These are phyloP conservation scores for Colletotrichum liaoningense DNA, from an alignment of 2,329 filamentous ascomycete genomes.

Conservation along the genomic window DNA sequence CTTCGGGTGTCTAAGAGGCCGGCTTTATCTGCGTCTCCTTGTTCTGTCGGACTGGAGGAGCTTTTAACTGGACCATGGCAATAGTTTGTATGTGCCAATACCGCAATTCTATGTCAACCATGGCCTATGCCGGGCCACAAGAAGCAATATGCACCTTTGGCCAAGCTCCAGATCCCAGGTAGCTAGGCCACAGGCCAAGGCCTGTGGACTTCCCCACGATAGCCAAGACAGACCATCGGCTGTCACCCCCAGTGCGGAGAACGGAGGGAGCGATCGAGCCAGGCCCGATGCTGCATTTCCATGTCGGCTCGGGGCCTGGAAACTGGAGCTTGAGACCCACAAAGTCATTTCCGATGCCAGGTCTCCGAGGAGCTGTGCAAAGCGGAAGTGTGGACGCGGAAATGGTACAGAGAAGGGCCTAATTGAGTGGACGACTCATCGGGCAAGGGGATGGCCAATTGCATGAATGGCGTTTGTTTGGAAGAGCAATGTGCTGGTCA, in stretches of 20 bases:
- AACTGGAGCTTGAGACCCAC: background rate
- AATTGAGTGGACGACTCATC: background rate
- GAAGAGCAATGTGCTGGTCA: background rate
- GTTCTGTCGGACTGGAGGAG: background rate
- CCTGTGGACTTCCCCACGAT: slow-evolving; percentile 13
- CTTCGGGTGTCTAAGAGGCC: background rate
- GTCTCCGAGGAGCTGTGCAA: background rate
- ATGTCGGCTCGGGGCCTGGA: background rate
- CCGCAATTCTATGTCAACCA: background rate
- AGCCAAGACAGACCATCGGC: slow-evolving; percentile 17
- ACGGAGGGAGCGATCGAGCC: slow-evolving; percentile 22
- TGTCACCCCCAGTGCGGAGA: slow-evolving; percentile 17
- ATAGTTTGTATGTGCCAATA: background rate
- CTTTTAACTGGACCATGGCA: background rate
- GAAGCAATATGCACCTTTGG: background rate
- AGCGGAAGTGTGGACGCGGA: background rate
- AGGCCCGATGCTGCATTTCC: slow-evolving; percentile 22
- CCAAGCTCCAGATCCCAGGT: background rate
- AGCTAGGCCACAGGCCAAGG: background rate
- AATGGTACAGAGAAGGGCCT: background rate
- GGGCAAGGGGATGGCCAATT: background rate
- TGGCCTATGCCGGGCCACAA: background rate
- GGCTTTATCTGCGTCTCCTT: background rate
- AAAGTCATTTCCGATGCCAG: slow-evolving; percentile 13
- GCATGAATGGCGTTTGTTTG: slow-evolving; percentile 28